A percentile compares a stretch with the other conserved stretches of the same genome.
Conservation (phyloP, 805 yeast genomes). For the Myxozyma melibiosi region DNA sequence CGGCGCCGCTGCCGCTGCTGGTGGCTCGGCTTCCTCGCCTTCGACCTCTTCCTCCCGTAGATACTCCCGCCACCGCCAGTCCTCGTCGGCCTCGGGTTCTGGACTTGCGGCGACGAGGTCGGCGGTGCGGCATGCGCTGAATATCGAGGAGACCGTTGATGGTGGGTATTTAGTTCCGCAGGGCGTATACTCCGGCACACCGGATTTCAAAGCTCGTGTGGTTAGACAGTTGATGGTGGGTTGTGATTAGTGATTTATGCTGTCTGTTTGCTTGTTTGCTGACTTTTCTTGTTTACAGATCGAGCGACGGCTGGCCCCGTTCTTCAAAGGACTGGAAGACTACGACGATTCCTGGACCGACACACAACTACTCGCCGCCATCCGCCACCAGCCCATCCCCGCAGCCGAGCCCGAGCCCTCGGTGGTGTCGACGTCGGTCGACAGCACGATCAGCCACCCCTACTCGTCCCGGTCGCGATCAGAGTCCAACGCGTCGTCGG, state of each 20-base stretch:
- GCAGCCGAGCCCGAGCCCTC: conserved; percentile 13
- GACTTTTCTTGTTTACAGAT: conserved; percentile 37
- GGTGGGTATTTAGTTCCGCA: conserved; percentile 93
- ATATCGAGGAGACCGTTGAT: conserved; percentile 57
- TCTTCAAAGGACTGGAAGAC: conserved; percentile 85
- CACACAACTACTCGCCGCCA: conserved; percentile 57
- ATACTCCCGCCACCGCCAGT: background rate
- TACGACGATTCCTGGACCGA: conserved; percentile 72
- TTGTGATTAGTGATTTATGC: background rate
- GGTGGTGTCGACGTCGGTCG: background rate
- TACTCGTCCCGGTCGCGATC: conserved; percentile 17
- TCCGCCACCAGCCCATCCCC: conserved; percentile 39
- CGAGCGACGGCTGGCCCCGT: conserved; percentile 79
- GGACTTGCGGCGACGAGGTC: conserved; percentile 20
- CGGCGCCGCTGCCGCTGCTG: background rate
- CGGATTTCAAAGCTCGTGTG: conserved; percentile 70
- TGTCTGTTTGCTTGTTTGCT: background rate
- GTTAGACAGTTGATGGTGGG: conserved; percentile 66
- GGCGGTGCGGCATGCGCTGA: conserved; percentile 26
- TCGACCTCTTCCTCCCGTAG: background rate
- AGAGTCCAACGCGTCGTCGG: conserved; percentile 12
- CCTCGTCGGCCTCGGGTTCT: background rate
- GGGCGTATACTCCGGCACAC: conserved; percentile 77
- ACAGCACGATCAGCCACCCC: too few relatives aligned
- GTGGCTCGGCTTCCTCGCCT: background rate